Conservation (phyloP, 352 stramenopile species). For the Pythium guiyangense region DNA sequence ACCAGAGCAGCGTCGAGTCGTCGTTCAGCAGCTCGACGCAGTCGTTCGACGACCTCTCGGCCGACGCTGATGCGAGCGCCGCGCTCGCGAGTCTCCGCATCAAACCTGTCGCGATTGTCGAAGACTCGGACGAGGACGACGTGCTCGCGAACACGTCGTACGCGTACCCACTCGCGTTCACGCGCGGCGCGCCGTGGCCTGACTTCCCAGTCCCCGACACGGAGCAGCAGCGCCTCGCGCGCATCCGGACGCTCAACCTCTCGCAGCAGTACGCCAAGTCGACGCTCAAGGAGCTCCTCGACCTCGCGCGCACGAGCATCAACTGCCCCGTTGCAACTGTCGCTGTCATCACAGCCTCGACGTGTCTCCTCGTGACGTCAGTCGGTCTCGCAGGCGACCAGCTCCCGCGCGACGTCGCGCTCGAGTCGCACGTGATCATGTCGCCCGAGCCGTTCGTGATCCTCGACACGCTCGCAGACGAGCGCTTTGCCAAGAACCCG, state of each 20-base stretch:
- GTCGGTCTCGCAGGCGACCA: conserved; percentile 74
- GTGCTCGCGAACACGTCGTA: conserved; percentile 50
- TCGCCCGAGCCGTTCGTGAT: conserved; percentile 62
- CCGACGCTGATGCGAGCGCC: conserved; percentile 8
- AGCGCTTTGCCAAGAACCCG: conserved; percentile 75
- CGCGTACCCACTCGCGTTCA: conserved; percentile 65
- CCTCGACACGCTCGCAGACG: conserved; percentile 69
- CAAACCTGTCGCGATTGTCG: conserved; percentile 7
- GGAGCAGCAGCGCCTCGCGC: conserved; percentile 49
- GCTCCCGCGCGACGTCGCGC: conserved; percentile 65
- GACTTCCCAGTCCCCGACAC: conserved; percentile 54
- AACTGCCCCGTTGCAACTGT: conserved; percentile 68
- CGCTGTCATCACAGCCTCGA: conserved; percentile 63
- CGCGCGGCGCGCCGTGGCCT: conserved; percentile 71
- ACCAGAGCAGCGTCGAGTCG: conserved; percentile 15
- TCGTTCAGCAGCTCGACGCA: conserved; percentile 22
- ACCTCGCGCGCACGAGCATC: conserved; percentile 63
- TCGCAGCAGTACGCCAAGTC: conserved; percentile 76
- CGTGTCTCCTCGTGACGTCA: conserved; percentile 72
- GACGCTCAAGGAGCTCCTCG: conserved; percentile 63
- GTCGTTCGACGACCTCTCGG: conserved; percentile 8
- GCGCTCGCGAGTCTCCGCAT: conserved; percentile 16
- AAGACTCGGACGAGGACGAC: conserved; percentile 48
- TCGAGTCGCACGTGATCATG: conserved; percentile 79
- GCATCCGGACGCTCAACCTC: conserved; percentile 66